Evolutionary conservation across 179 eudicot genomes (phyloP).

Genomic region (Spergularia azorica): DNA sequence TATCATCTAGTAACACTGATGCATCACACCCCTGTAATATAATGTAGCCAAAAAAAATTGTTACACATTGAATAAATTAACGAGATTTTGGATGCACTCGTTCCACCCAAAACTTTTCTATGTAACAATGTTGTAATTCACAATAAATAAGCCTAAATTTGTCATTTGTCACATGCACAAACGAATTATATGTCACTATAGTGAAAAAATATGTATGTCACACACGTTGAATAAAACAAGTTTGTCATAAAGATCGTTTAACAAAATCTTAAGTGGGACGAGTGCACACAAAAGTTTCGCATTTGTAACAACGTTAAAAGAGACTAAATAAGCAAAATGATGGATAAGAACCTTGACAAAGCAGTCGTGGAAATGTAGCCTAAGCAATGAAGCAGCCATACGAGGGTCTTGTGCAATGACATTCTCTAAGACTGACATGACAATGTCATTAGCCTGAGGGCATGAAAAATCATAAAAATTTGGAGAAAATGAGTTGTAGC

Average conservation of each 20-base stretch:
- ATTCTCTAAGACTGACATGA: constrained; percentile 59
- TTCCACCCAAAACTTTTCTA: no score
- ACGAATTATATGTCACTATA: no score
- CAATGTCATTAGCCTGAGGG: constrained; percentile 80
- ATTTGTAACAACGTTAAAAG: background rate
- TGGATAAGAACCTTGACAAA: constrained; percentile 66
- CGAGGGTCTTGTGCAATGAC: constrained; percentile 72
- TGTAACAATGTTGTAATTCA: no score
- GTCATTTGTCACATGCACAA: no score
- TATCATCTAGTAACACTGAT: constrained; percentile 72
- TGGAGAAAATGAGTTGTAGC: constrained; percentile 44
- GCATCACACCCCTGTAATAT: constrained; percentile 85
- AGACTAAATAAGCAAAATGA: background rate
- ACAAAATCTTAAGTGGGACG: no score
- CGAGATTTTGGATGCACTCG: background rate
- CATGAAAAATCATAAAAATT: constrained; percentile 68
- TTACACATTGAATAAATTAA: background rate
- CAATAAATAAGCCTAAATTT: no score
- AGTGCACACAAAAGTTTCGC: no score
- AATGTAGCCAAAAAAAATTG: background rate
- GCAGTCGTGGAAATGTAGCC: constrained; percentile 95
- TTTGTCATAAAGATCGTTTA: no score
- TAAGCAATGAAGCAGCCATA: constrained; percentile 88
- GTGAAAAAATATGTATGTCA: no score
- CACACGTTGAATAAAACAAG: no score